Base-by-base conservation (phyloP, 768 basidiomycete species). In the Gymnopilus dilepis region DNA sequence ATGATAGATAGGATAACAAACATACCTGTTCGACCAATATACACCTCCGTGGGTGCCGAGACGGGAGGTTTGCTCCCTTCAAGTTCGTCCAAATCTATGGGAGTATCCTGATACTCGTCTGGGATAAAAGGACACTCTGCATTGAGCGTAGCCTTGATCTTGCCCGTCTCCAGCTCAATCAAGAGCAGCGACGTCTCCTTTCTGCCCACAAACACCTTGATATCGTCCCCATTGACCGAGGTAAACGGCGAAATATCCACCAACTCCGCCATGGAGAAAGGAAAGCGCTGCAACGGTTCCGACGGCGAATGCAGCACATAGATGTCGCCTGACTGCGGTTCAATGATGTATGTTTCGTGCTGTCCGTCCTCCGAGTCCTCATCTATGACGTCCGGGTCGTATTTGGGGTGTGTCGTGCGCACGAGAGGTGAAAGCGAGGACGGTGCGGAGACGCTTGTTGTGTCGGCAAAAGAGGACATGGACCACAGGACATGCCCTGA, bases 251-350 rank as follows among this genome's bases (percentile, higher is more conserved):
- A 95, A 73, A 93, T 78, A 65, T 97, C 92, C 69, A 98, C 95
- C 64, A 99, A 85, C 72, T 98, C 92, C 1, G 93, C 80, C 86
- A 99, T 94, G 52, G 95, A 88, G 64, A 97, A 85, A 1, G 95
- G 94, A 63, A 99, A 90, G 50, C 91, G 92, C 69, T 95, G 89
- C 41, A 98, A 82, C 2, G 90, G 86, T 52, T 83, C 84, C 13
- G 81, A 81, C 1, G 88, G 87, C 0, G 86, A 83, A 6, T 87
- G 76, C 78, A 94, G 88, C 61, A 97, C 87, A 73, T 92, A 99
- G 65, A 99, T 92, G 69, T 94, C 91, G 6, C 97, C 97, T 4
- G 92, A 90, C 79, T 95, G 92, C 0, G 97, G 97, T 70, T 98
- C 97, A 55, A 98, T 92, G 62, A 98, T 89, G 76, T 97, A 99